These are phyloP conservation scores for Pseudozyma tsukubaensis DNA, from an alignment of 1,284 basidiomycete species.

Conservation along the genomic window DNA sequence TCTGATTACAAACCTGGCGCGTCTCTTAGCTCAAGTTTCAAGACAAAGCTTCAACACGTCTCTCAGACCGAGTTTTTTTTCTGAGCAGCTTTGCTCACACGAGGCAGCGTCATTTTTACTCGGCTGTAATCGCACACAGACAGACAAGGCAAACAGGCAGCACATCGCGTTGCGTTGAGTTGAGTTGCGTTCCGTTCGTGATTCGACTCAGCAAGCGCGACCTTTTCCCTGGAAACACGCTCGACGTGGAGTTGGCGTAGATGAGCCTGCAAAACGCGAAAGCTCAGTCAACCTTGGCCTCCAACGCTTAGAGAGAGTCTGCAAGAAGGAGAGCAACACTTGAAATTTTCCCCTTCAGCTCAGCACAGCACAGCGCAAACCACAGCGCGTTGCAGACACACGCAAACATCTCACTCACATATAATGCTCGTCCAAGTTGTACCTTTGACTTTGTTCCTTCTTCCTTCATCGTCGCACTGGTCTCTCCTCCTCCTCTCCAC, in stretches of 20 bases:
- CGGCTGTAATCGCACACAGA: neutral
- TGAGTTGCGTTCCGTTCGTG: neutral
- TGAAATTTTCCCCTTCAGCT: constrained; percentile 20
- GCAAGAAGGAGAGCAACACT: constrained; percentile 31
- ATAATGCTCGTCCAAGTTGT: constrained; percentile 35
- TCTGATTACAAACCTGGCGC: neutral
- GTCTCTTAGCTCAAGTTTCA: neutral
- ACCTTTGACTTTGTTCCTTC: constrained; percentile 17
- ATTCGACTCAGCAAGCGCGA: neutral
- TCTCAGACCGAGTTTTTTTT: neutral
- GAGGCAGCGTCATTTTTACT: neutral
- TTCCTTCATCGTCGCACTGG: constrained; percentile 42
- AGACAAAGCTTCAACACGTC: neutral
- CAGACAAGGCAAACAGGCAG: neutral
- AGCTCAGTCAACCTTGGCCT: constrained; percentile 17
- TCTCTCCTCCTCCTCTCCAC: constrained; percentile 15
- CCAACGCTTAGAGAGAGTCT: neutral
- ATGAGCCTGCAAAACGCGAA: constrained; percentile 20
- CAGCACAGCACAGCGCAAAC: constrained; percentile 7
- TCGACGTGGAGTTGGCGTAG: constrained; percentile 17
- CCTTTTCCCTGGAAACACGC: neutral
- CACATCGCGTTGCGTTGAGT: neutral
- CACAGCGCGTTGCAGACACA: constrained; percentile 4
- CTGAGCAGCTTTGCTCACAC: neutral
- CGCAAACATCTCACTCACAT: constrained; percentile 14